Conservation (phyloP, 495 filamentous ascomycete species). For the Physcia stellaris region DNA sequence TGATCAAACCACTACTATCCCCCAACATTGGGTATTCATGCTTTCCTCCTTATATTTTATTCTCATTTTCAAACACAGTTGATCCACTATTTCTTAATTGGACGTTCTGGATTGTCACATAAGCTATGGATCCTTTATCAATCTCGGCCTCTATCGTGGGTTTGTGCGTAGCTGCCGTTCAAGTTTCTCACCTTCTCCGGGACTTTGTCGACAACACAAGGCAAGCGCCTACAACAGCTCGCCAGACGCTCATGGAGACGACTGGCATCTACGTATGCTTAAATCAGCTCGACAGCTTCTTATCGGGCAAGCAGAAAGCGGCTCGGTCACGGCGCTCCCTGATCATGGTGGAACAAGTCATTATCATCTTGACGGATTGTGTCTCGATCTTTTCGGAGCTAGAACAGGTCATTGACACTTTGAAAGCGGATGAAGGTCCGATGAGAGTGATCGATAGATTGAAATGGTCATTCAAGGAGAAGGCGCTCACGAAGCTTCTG, state of each 20-base stretch:
- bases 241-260: slow-evolving; percentile 9
- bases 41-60: too few relatives aligned
- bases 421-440: slow-evolving; percentile 8
- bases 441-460: slow-evolving; percentile 11
- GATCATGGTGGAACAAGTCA: slow-evolving; percentile 16
- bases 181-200: slow-evolving; percentile 9
- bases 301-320: slow-evolving; percentile 10
- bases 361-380: slow-evolving; percentile 16
- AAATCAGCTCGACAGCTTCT: slow-evolving; percentile 11
- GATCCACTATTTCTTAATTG: too few relatives aligned
- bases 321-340: slow-evolving; percentile 10
- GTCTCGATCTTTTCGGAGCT: slow-evolving; percentile 18
- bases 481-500: slow-evolving; percentile 11
- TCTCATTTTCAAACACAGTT: too few relatives aligned
- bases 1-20: too few relatives aligned
- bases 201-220: slow-evolving; percentile 9
- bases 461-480: slow-evolving; percentile 16
- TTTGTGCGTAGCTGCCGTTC: slow-evolving; percentile 10
- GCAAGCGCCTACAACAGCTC: slow-evolving; percentile 10
- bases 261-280: slow-evolving; percentile 12
- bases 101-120: too few relatives aligned
- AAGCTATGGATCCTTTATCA: slow-evolving; percentile 16
- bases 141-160: slow-evolving; percentile 14
- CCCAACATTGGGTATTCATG: too few relatives aligned
- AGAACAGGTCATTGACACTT: slow-evolving; percentile 13